These are phyloP conservation scores for Capsicum rhomboideum DNA, from an alignment of 257 asterid genomes.

Conservation along the genomic window DNA sequence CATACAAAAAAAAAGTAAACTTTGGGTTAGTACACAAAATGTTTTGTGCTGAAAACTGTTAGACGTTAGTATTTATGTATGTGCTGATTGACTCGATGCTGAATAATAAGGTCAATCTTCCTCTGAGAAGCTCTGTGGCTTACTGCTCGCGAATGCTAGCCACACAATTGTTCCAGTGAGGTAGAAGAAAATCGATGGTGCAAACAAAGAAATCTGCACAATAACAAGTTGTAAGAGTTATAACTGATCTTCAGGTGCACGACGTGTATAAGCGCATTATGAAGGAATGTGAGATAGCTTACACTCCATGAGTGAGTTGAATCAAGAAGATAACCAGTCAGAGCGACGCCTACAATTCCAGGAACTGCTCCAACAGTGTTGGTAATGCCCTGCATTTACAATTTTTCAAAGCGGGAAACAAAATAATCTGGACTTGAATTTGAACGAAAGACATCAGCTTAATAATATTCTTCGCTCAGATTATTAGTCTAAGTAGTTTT, in stretches of 20 bases:
- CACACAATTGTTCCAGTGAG: constrained; percentile 88
- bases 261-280: not conserved
- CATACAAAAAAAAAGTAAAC: not conserved
- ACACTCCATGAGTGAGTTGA: constrained; percentile 98
- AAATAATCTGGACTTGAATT: not conserved
- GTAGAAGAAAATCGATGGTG: constrained; percentile 94
- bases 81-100: not conserved
- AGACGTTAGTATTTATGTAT: not conserved
- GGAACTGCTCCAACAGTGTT: constrained; percentile 97
- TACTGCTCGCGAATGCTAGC: constrained; percentile 88
- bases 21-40: not conserved
- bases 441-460: not conserved
- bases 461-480: not conserved
- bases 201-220: constrained; percentile 68
- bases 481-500: not conserved
- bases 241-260: not conserved
- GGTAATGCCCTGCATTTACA: constrained; percentile 72
- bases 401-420: not conserved
- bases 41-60: not conserved
- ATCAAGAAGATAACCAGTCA: constrained; percentile 90
- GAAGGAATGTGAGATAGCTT: constrained; percentile 17
- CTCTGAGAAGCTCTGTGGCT: constrained; percentile 66
- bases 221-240: not conserved
- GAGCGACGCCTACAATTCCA: constrained; percentile 89
- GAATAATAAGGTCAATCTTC: constrained; percentile 14